phyloP scores from a whole-genome alignment of 2,329 filamentous ascomycete species.

The Plectosphaerella sp. region DNA sequence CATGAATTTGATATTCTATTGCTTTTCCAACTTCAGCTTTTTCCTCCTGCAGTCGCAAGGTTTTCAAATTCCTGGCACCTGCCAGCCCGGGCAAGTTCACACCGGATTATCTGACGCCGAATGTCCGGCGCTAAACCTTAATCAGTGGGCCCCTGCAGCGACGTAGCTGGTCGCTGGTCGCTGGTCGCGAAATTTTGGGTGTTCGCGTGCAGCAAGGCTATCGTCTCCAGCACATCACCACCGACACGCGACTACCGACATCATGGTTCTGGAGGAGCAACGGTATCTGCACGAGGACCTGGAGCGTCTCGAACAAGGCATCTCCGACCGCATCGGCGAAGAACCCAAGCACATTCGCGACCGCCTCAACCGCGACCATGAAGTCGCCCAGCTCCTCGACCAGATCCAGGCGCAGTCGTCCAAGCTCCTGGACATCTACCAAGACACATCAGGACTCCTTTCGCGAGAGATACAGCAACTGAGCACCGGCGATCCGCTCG shows the following conservation, averaged over 20 bases:
- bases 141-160: not conserved
- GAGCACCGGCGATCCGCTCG: conserved; percentile 79
- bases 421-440: conserved; percentile 78
- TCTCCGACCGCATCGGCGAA: conserved; percentile 82
- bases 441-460: conserved; percentile 67
- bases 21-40: too few species aligned
- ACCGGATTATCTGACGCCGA: not conserved
- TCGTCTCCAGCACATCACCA: not conserved
- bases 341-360: conserved; percentile 90
- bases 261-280: conserved; percentile 87
- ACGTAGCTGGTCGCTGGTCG: not conserved
- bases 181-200: not conserved
- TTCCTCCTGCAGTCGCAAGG: too few species aligned
- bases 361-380: conserved; percentile 84
- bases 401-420: conserved; percentile 84
- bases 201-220: not conserved
- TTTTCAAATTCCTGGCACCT: too few species aligned
- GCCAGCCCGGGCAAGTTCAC: not conserved
- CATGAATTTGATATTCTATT: too few species aligned
- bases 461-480: conserved; percentile 80
- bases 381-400: conserved; percentile 79
- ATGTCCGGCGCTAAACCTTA: conserved; percentile 1
- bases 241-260: conserved; percentile 11
- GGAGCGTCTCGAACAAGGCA: conserved; percentile 90
- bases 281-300: conserved; percentile 93